Base-by-base conservation (phyloP, 176 grass and related monocot species). In the Poa annua region DNA sequence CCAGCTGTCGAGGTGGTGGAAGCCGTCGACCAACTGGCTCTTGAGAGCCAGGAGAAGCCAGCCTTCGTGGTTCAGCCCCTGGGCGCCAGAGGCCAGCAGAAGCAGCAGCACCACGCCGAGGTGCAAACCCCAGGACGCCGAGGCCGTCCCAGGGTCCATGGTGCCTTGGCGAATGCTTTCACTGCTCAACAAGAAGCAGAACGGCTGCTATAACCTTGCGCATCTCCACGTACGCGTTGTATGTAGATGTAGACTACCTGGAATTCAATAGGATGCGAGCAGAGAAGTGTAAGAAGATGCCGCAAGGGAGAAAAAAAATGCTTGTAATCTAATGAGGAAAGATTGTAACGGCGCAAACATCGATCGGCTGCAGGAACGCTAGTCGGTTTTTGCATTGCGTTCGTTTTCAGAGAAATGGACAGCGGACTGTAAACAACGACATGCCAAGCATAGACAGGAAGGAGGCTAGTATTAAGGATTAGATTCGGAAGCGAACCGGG, bases 1-100 rank as follows among this genome's bases (percentile, higher is more conserved):
- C 97, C 97, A 99, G 71, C 20, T 77, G 56, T 87, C 84, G 44
- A 99, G 90, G 63, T 92, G 77, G 89, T 89, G 84, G 29, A 96
- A 56, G 50, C 49, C 76, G 77, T 99, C 97, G 54, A 62, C 11
- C 55, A 94, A 84, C 64, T 87, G 86, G 81, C 38, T 89, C 86
- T 94, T 99, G n/a, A 99, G 78, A 32, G 82, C 71, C 75, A 96
- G 66, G 24, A 99, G 87, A 75, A 93, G 90, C 80, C 81, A 39
- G 34, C 91, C 97, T 82, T 99, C 97, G 47, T 82, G 75, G 85
- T 84, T 96, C 62, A 92, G 44, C 6, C 83, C 89, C 66, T 90
- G 74, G 48, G 65, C 85, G 62, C 76, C 53, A 42, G 47, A 71
- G 74, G 76, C 71, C 49, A 99, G 83, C 76, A 96, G 75, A 34